Percentiles rank a stretch among this genome's conserved stretches.
phyloP scores from a whole-genome alignment of 768 basidiomycete species.

The Lactifluus piperatus region DNA sequence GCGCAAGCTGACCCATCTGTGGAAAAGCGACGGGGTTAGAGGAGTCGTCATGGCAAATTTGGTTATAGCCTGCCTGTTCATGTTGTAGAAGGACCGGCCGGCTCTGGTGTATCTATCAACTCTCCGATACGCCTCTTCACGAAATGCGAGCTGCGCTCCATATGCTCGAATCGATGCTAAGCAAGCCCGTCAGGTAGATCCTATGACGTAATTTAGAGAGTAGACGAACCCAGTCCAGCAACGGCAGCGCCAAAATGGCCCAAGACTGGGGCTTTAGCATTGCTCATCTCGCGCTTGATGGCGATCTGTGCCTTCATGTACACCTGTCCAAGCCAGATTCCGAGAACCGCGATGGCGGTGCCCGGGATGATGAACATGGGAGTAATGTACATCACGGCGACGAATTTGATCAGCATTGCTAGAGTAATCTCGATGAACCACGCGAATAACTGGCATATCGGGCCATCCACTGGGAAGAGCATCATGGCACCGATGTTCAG shows the following conservation, averaged over 20 bases:
- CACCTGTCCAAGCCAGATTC: constrained; percentile 37
- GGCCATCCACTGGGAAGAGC: constrained; percentile 29
- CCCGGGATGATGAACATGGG: constrained; percentile 36
- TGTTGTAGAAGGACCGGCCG: constrained; percentile 37
- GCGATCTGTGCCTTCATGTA: constrained; percentile 50
- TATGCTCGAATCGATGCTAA: constrained; percentile 46
- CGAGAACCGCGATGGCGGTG: constrained; percentile 29
- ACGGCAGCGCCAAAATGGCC: constrained; percentile 46
- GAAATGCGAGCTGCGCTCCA: constrained; percentile 39
- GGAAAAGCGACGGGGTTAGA: background rate
- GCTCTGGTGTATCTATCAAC: constrained; percentile 41
- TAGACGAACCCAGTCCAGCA: constrained; percentile 35
- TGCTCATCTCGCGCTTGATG: constrained; percentile 49
- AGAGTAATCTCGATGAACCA: constrained; percentile 27
- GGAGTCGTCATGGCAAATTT: too few species aligned
- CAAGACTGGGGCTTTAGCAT: constrained; percentile 40
- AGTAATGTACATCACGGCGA: constrained; percentile 31
- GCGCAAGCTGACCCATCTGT: constrained; percentile 40
- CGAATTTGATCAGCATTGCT: constrained; percentile 30
- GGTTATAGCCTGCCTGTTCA: constrained; percentile 33
- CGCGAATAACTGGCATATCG: constrained; percentile 24
- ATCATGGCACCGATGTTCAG: background rate
- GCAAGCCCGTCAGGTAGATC: background rate
- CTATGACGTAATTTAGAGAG: background rate
- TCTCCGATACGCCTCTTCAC: constrained; percentile 33